A percentile compares a stretch with the other conserved stretches of the same genome.
Conservation (phyloP, 2,329 filamentous ascomycete species). For the Kalmusia sp. region DNA sequence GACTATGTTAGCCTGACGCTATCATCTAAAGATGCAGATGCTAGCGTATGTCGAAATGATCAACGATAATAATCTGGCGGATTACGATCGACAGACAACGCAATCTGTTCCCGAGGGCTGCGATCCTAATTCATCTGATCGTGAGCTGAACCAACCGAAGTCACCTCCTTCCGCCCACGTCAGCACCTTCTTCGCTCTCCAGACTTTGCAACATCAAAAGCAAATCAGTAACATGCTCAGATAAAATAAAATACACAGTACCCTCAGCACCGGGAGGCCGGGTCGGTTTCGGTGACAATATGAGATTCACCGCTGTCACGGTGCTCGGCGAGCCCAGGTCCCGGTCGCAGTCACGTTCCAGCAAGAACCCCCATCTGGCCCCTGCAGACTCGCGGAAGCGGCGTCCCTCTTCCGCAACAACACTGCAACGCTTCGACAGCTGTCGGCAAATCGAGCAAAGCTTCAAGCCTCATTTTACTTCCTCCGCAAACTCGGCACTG, state of each 20-base stretch:
- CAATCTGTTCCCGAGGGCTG: neutral
- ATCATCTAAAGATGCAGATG: neutral
- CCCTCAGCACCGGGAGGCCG: neutral
- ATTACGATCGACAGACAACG: slow-evolving; percentile 1
- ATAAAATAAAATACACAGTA: neutral
- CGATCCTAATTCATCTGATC: too few species aligned
- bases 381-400: slow-evolving; percentile 3
- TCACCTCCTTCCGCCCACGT: neutral
- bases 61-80: neutral
- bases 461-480: neutral
- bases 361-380: neutral
- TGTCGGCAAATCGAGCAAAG: neutral
- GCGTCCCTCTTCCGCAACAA: neutral
- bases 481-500: neutral
- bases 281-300: neutral
- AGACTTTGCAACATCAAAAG: neutral
- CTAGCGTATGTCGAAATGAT: neutral
- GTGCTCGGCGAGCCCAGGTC: neutral
- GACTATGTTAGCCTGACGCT: too few species aligned
- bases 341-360: neutral
- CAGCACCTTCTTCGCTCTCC: neutral
- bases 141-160: neutral
- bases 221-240: neutral
- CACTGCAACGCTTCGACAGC: neutral
- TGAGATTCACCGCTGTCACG: neutral